A percentile compares a stretch with the other conserved stretches of the same genome.
These are phyloP conservation scores for Coemansia sp. DNA, from an alignment of 371 early-diverging fungal species.

Conservation along the genomic window DNA sequence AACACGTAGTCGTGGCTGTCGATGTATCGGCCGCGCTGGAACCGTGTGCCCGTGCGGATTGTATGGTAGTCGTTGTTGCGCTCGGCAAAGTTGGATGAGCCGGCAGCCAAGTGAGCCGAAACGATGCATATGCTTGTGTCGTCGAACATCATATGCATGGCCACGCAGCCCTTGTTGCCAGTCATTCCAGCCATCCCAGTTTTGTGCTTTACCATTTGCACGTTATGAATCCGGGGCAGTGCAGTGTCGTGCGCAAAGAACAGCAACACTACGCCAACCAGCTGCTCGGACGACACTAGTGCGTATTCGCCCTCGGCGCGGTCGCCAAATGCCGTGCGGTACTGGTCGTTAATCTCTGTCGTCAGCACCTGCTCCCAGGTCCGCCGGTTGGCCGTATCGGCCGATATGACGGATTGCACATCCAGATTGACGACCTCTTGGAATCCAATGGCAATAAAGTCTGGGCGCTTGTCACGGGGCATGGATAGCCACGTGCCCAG, in stretches of 20 bases:
- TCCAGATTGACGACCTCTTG: constrained; percentile 94
- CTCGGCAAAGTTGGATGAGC: constrained; percentile 76
- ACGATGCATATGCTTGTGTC: constrained; percentile 89
- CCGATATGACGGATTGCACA: constrained; percentile 80
- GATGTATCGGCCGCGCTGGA: constrained; percentile 67
- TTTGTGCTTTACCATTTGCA: constrained; percentile 81
- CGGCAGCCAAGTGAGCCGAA: constrained; percentile 93
- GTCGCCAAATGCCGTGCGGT: constrained; percentile 37
- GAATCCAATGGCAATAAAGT: constrained; percentile 84
- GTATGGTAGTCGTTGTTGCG: constrained; percentile 84
- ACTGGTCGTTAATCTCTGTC: constrained; percentile 57
- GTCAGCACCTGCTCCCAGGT: constrained; percentile 71
- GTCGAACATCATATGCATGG: constrained; percentile 78
- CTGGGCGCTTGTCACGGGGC: constrained; percentile 57
- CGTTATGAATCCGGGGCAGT: constrained; percentile 73
- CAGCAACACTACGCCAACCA: constrained; percentile 85
- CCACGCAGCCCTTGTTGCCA: constrained; percentile 89
- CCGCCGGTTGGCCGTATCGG: constrained; percentile 66
- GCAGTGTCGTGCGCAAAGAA: constrained; percentile 73
- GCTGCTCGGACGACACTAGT: constrained; percentile 76
- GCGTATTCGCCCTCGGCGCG: constrained; percentile 60
- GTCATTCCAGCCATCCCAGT: constrained; percentile 81
- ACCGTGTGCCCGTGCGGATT: constrained; percentile 71
- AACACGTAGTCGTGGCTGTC: constrained; percentile 61
- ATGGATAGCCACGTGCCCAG: constrained; percentile 48